phyloP scores from a whole-genome alignment of 805 yeast species.

The Yamadazyma kitorensis region DNA sequence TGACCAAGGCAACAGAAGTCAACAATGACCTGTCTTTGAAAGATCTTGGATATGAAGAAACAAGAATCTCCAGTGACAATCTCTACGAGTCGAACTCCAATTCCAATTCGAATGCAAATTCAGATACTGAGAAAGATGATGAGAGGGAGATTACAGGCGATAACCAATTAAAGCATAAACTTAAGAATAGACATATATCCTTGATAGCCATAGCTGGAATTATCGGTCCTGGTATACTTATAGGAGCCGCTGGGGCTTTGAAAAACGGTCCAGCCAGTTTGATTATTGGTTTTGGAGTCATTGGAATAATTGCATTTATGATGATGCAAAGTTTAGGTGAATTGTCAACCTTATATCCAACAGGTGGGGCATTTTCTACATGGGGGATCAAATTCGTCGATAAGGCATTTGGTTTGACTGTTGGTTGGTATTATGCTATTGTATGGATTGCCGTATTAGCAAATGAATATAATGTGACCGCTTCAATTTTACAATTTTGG shows the following conservation, averaged over 20 bases:
- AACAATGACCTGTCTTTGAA: too few species aligned
- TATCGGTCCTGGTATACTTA: slow-evolving; percentile 58
- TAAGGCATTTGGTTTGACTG: slow-evolving; percentile 55
- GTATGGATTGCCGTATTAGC: slow-evolving; percentile 57
- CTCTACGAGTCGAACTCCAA: too few species aligned
- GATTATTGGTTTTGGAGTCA: slow-evolving; percentile 49
- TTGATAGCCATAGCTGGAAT: slow-evolving; percentile 55
- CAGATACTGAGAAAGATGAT: too few species aligned
- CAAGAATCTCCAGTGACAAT: too few species aligned
- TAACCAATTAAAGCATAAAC: slow-evolving; percentile 39
- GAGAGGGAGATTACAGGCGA: too few species aligned
- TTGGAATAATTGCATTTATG: slow-evolving; percentile 50
- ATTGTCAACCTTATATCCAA: slow-evolving; percentile 51
- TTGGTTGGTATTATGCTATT: slow-evolving; percentile 52
- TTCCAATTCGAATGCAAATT: too few species aligned
- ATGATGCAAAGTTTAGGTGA: slow-evolving; percentile 60
- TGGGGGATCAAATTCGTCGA: slow-evolving; percentile 51
- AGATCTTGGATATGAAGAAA: too few species aligned
- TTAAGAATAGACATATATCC: slow-evolving; percentile 50
- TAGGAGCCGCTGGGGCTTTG: slow-evolving; percentile 53
- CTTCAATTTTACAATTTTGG: slow-evolving; percentile 48
- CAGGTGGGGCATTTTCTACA: slow-evolving; percentile 50
- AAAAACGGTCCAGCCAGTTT: slow-evolving; percentile 52
- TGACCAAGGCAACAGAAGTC: too few species aligned
- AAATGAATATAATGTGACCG: slow-evolving; percentile 53